These are phyloP conservation scores for Saturnispora gosingensis DNA, from an alignment of 805 yeast species.

Conservation along the genomic window DNA sequence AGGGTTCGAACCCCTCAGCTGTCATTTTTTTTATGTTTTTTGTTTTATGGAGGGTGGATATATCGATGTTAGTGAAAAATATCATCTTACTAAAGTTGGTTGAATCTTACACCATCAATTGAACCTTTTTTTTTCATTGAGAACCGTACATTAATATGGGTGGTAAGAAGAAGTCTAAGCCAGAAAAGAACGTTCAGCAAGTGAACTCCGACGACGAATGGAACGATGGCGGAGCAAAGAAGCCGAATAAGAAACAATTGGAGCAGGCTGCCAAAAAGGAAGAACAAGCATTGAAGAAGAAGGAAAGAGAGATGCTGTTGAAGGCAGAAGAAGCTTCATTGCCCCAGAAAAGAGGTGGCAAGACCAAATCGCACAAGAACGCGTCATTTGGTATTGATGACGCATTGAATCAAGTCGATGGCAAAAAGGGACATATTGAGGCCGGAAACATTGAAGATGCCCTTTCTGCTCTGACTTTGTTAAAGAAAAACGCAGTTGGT, in stretches of 20 bases:
- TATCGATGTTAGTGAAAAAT: neutral
- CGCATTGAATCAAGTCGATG: constrained; percentile 41
- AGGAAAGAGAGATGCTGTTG: constrained; percentile 66
- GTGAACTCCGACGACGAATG: constrained; percentile 46
- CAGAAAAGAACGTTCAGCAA: constrained; percentile 16
- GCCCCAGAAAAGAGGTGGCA: constrained; percentile 56
- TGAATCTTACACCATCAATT: neutral
- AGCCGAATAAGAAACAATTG: constrained; percentile 58
- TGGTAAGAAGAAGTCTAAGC: constrained; percentile 38
- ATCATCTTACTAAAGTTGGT: neutral
- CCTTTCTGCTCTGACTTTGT: constrained; percentile 64
- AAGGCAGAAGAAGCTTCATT: constrained; percentile 51
- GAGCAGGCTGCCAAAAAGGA: constrained; percentile 61
- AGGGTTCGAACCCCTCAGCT: constrained; percentile 79
- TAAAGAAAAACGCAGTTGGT: constrained; percentile 46
- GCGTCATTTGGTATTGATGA: constrained; percentile 49
- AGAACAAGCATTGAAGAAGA: constrained; percentile 69
- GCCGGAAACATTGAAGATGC: constrained; percentile 77
- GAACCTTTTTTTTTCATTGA: neutral
- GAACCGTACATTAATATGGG: neutral
- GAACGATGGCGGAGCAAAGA: constrained; percentile 59
- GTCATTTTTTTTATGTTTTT: constrained; percentile 34
- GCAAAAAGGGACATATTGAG: constrained; percentile 40
- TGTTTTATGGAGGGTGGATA: neutral
- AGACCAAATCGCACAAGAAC: constrained; percentile 42